Evolutionary conservation across 208 protist species (phyloP), one percentile per base, ranked within the genome.

Genomic region (Trypanosomatidae sp.): DNA sequence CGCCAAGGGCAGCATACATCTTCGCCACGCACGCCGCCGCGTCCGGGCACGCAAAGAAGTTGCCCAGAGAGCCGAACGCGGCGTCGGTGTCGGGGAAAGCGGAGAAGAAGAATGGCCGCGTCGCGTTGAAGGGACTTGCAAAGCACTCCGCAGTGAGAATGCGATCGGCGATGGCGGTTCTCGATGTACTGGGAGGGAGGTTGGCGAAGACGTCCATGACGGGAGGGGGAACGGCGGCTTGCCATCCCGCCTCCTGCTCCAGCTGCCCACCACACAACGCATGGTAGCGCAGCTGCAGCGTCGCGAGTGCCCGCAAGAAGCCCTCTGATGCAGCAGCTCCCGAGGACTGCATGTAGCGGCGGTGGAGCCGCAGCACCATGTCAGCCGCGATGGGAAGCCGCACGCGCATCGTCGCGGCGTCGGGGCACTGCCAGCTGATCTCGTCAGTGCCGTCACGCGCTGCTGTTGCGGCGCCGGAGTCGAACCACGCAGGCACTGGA

Each of bases 101-200:
- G 13, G 80, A 84, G 50, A 82, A 88, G 79, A 83, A 85, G 60
- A 68, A 62, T 22, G 59, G 69, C 4, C 77, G 69, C 33, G 73
- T 80, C 19, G 77, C 77, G 71, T 88, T 88, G 49, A 88, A 83
- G 52, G 83, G 83, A 46, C 80, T 83, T 2, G 76, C 76, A 62
- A 88, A 88, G 55, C 83, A 88, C 70, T 88, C 83, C 22, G 69
- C 76, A 0, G 30, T 52, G 39, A 49, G 46, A 66, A 33, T 47
- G 55, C 28, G 13, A 66, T 1, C 36, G 19, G 7, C 56, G 69
- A 15, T 44, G 62, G 56, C 50, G 52, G 28, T 49, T 9, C 39
- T 72, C 75, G 28, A n/a, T n/a, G n/a, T n/a, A n/a, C n/a, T n/a
- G n/a, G n/a, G n/a, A n/a, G n/a, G n/a, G n/a, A n/a, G n/a, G n/a